A percentile compares a stretch with the other conserved stretches of the same genome.
Evolutionary conservation across 495 filamentous ascomycete genomes (phyloP).

Genomic region (Hyphodiscus hymeniophilus): DNA sequence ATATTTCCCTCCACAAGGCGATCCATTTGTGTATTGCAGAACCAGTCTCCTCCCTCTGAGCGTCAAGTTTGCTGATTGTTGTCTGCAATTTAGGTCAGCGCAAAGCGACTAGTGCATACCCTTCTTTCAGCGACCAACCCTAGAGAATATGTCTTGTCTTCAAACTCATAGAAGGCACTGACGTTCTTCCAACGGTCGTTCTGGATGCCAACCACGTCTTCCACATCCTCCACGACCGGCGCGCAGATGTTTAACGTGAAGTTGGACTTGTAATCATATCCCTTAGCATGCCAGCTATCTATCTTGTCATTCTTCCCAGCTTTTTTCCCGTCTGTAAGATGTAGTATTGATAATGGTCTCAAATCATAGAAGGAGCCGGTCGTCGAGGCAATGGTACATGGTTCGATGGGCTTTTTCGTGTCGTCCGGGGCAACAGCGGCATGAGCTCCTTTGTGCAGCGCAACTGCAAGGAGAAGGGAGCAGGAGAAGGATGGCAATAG

Average conservation of each 20-base stretch:
- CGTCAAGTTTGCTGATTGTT: constrained; percentile 57
- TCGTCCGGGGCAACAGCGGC: constrained; percentile 28
- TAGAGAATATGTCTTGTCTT: constrained; percentile 71
- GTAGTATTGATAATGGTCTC: constrained; percentile 56
- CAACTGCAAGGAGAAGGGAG: constrained; percentile 26
- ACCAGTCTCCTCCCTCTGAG: constrained; percentile 87
- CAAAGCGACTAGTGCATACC: neutral
- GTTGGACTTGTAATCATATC: constrained; percentile 60
- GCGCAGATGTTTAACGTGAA: constrained; percentile 95
- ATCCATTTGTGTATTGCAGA: constrained; percentile 85
- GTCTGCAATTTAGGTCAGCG: constrained; percentile 27
- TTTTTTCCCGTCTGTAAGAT: constrained; percentile 42
- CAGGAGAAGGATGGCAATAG: constrained; percentile 17
- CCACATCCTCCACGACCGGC: constrained; percentile 68
- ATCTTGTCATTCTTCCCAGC: constrained; percentile 38
- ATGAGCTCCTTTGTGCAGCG: constrained; percentile 22
- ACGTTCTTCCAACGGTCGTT: constrained; percentile 65
- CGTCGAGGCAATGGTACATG: constrained; percentile 77
- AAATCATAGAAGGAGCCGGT: constrained; percentile 86
- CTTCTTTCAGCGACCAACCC: constrained; percentile 47
- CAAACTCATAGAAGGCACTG: constrained; percentile 77
- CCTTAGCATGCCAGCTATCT: constrained; percentile 55
- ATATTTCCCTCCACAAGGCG: constrained; percentile 50
- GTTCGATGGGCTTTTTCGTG: constrained; percentile 33
- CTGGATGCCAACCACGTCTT: constrained; percentile 62